Evolutionary conservation across 1,284 basidiomycete species (phyloP).

Genomic region (Ustilago loliicola): DNA sequence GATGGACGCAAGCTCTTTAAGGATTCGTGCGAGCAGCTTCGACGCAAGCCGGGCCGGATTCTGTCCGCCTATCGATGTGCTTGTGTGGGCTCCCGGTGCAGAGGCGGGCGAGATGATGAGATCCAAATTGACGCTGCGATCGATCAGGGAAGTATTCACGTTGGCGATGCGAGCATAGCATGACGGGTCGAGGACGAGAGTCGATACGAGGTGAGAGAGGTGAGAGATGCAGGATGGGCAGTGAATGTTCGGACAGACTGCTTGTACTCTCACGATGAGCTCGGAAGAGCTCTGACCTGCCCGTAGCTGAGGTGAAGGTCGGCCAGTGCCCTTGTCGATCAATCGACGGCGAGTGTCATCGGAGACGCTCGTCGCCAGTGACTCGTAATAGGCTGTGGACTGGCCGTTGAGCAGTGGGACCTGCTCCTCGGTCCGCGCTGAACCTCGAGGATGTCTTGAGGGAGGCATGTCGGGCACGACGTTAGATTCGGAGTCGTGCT

Average conservation of each 20-base stretch:
- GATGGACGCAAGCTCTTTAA: conserved; percentile 32
- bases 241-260: conserved; percentile 62
- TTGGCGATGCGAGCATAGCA: conserved; percentile 31
- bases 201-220: conserved; percentile 67
- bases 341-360: conserved; percentile 1
- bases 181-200: conserved; percentile 25
- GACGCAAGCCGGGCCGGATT: conserved; percentile 22
- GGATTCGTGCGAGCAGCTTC: conserved; percentile 37
- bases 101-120: conserved; percentile 25
- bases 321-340: conserved; percentile 8
- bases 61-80: conserved; percentile 7
- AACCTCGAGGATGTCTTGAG: not conserved
- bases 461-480: not conserved
- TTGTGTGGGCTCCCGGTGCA: no score
- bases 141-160: conserved; percentile 69
- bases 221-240: conserved; percentile 72
- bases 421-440: conserved; percentile 15
- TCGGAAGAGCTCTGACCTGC: conserved; percentile 18
- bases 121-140: conserved; percentile 68
- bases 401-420: conserved; percentile 4
- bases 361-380: not conserved
- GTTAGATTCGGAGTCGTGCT: not conserved
- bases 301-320: not conserved
- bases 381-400: conserved; percentile 4
- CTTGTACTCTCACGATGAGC: conserved; percentile 25